Evolutionary conservation across 768 basidiomycete species (phyloP), one percentile per base, ranked within the genome.

Genomic region (Leucosporidium yakuticum): DNA sequence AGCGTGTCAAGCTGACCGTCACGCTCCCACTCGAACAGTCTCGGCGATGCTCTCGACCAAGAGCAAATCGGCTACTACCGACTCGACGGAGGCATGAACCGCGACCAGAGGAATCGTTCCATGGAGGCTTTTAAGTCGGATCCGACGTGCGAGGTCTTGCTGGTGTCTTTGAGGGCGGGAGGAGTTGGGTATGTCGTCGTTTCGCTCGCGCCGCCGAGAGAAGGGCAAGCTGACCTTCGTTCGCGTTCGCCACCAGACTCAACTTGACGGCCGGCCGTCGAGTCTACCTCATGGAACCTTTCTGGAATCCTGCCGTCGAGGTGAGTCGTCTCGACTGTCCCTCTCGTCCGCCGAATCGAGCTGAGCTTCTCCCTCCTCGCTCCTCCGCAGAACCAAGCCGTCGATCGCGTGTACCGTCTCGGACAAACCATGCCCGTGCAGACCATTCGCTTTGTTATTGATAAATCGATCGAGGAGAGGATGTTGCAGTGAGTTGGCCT

Each of bases 1-100:
- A 93, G 91, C 79, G 93, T 91, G 8, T 91, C 94, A 77, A 51
- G 25, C 95, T 92, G 91, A 95, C 91, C 5, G 83, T 85, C 47
- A 94, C 94, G 4, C 0, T 4, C 31, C 2, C 32, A 2, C 29
- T 32, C 60, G 21, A 20, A 91, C 74, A 80, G 62, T 68, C 77
- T 73, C 70, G 76, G 76, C 65, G 74, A 74, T 32, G 71, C 73
- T 3, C 85, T 94, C 48, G 90, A 92, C 80, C 90, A 91, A 87
- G 85, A 87, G 15, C 83, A 85, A 32, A 99, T 99, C 76, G 85
- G 84, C 31, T 96, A 91, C 77, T 89, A 93, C 74, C 87, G 96
- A 60, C 80, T 99, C 53, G 96, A 99, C 78, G 96, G 96, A 1
- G 93, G 91, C 4, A 99, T 99, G 96, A 94, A 90, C 77, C 88